Percentiles rank a stretch among this genome's conserved stretches.
Conservation (phyloP, 768 basidiomycete species). For the Phaeotremella skinneri region DNA sequence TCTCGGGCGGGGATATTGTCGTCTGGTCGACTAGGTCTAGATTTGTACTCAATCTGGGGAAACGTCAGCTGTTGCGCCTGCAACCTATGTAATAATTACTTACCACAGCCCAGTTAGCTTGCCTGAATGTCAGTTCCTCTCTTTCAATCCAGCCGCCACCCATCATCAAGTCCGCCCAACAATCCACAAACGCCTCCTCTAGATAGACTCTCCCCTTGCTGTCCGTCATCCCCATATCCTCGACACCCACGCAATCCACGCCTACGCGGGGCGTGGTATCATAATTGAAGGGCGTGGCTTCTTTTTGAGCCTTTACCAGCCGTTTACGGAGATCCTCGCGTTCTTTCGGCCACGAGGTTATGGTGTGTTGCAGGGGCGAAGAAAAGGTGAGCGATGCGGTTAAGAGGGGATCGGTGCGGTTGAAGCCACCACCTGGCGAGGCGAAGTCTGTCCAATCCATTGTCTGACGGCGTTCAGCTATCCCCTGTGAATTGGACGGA, state of each 20-base stretch:
- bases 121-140: conserved; percentile 71
- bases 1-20: conserved; percentile 1
- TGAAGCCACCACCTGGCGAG: conserved; percentile 64
- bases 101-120: conserved; percentile 91
- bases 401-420: conserved; percentile 71
- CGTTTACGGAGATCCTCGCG: conserved; percentile 71
- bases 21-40: conserved; percentile 56
- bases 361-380: conserved; percentile 59
- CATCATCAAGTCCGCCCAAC: conserved; percentile 55
- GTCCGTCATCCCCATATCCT: conserved; percentile 18
- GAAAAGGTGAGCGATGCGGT: conserved; percentile 79
- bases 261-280: conserved; percentile 81
- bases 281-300: conserved; percentile 82
- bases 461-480: conserved; percentile 72
- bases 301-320: conserved; percentile 77
- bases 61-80: conserved; percentile 4
- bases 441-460: conserved; percentile 91
- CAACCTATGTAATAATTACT: conserved; percentile 44
- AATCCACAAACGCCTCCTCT: conserved; percentile 86
- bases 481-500: conserved; percentile 55
- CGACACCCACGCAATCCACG: conserved; percentile 62
- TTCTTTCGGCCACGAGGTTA: conserved; percentile 71
- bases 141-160: conserved; percentile 77
- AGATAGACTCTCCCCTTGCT: conserved; percentile 51
- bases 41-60: conserved; percentile 78